phyloP scores from a whole-genome alignment of 2,329 filamentous ascomycete species.

The Hortaea werneckii region DNA sequence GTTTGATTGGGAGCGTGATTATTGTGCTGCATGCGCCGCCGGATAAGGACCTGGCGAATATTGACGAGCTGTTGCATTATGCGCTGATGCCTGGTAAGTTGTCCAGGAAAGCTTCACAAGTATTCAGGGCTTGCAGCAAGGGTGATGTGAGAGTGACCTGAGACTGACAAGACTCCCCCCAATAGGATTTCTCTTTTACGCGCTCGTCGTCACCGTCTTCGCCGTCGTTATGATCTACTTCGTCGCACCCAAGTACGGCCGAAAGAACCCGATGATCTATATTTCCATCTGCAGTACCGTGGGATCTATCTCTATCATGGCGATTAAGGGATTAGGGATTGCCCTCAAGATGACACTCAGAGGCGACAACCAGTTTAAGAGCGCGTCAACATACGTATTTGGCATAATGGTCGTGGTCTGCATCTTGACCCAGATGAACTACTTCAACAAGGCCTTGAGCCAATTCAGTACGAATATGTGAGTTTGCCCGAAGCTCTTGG shows the following conservation, averaged over 20 bases:
- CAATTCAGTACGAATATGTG: conserved; percentile 97
- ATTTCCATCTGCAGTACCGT: conserved; percentile 97
- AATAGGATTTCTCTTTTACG: conserved; percentile 85
- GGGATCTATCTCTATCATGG: conserved; percentile 96
- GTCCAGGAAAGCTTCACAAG: background rate
- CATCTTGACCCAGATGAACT: conserved; percentile 99
- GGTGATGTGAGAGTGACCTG: too few relatives aligned
- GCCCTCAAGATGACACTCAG: conserved; percentile 88
- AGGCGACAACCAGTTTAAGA: conserved; percentile 89
- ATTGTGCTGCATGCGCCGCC: conserved; percentile 96
- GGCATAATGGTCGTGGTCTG: conserved; percentile 86
- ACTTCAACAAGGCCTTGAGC: conserved; percentile 97
- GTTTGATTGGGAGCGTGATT: conserved; percentile 88
- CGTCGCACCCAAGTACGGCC: conserved; percentile 79
- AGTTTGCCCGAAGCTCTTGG: conserved; percentile 27
- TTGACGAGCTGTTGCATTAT: conserved; percentile 84
- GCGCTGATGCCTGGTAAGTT: conserved; percentile 80
- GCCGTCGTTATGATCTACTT: conserved; percentile 93
- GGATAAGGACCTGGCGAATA: conserved; percentile 80
- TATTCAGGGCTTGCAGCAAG: too few relatives aligned
- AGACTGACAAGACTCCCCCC: background rate
- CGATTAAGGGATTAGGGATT: conserved; percentile 96
- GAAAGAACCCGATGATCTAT: conserved; percentile 91
- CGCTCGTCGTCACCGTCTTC: conserved; percentile 67
- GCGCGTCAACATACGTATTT: conserved; percentile 95